A percentile compares a stretch with the other conserved stretches of the same genome.
Evolutionary conservation across 2,329 filamentous ascomycete genomes (phyloP).

Genomic region (Penicillium crustosum): DNA sequence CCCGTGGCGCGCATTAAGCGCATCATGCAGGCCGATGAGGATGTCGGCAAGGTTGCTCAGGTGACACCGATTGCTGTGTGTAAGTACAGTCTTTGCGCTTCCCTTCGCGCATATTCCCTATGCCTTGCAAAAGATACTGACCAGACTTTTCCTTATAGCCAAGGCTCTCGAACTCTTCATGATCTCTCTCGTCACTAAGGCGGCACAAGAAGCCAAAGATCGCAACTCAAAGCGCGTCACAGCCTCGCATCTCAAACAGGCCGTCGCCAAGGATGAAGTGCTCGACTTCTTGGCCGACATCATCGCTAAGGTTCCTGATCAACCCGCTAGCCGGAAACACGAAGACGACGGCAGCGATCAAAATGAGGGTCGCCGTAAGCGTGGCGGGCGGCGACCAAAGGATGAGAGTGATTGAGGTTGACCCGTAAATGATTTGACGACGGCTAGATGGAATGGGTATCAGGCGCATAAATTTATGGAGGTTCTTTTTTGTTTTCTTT

Average conservation of each 20-base stretch:
- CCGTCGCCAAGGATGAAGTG: slow-evolving; percentile 82
- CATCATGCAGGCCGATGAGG: slow-evolving; percentile 99
- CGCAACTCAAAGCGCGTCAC: slow-evolving; percentile 88
- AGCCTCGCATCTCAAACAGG: slow-evolving; percentile 86
- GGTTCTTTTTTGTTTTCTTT: slow-evolving; percentile 1
- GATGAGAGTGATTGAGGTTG: slow-evolving; percentile 39
- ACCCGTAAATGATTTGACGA: slow-evolving; percentile 19
- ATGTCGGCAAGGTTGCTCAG: slow-evolving; percentile 97
- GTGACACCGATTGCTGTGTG: slow-evolving; percentile 92
- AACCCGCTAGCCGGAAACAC: slow-evolving; percentile 46
- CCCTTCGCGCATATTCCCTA: neutral
- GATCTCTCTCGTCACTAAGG: slow-evolving; percentile 87
- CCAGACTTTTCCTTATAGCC: slow-evolving; percentile 49
- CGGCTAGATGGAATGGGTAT: slow-evolving; percentile 23
- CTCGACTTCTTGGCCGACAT: slow-evolving; percentile 94
- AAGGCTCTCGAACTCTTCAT: slow-evolving; percentile 98
- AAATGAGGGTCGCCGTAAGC: slow-evolving; percentile 51
- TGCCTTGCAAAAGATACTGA: slow-evolving; percentile 19
- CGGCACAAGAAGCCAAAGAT: slow-evolving; percentile 76
- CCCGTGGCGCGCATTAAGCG: slow-evolving; percentile 96
- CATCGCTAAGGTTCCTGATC: slow-evolving; percentile 76
- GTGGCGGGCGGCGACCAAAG: slow-evolving; percentile 41
- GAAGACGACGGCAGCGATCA: slow-evolving; percentile 49
- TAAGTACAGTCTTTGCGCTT: slow-evolving; percentile 40
- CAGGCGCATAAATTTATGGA: slow-evolving; percentile 21